Percentiles rank a stretch among this genome's conserved stretches.
These are phyloP conservation scores for Microsporum ferrugineum DNA, from an alignment of 2,329 filamentous ascomycete species.

Conservation along the genomic window DNA sequence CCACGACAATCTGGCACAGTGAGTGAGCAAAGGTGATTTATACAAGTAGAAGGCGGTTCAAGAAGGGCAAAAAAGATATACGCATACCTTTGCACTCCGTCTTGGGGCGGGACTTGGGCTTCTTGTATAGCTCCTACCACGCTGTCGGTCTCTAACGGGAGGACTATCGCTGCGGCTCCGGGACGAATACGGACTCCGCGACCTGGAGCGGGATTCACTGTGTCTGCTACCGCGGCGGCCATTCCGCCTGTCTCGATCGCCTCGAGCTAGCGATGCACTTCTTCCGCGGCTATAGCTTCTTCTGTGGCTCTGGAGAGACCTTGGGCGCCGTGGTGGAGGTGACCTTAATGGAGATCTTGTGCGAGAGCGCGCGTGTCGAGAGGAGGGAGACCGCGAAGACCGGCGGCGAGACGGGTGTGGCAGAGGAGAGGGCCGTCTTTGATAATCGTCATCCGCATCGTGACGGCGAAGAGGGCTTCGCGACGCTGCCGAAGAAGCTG, in stretches of 20 bases:
- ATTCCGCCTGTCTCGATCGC: slow-evolving; percentile 14
- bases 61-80: neutral
- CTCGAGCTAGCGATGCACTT: slow-evolving; percentile 1
- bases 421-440: neutral
- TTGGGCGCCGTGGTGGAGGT: neutral
- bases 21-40: neutral
- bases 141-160: slow-evolving; percentile 24
- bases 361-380: slow-evolving; percentile 12
- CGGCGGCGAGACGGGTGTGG: slow-evolving; percentile 16
- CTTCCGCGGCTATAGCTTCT: neutral
- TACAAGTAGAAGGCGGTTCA: neutral
- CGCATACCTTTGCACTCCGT: slow-evolving; percentile 28
- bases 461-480: neutral
- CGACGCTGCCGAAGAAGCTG: neutral
- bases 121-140: slow-evolving; percentile 29
- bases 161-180: slow-evolving; percentile 33
- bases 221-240: slow-evolving; percentile 16
- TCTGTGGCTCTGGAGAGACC: neutral
- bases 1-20: slow-evolving; percentile 69
- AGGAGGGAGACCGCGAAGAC: slow-evolving; percentile 22
- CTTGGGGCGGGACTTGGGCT: slow-evolving; percentile 21
- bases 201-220: slow-evolving; percentile 11
- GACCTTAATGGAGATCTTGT: slow-evolving; percentile 9
- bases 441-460: neutral
- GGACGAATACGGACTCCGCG: slow-evolving; percentile 16